phyloP scores from a whole-genome alignment of 1,284 basidiomycete species.

The Sanghuangporus baumii region DNA sequence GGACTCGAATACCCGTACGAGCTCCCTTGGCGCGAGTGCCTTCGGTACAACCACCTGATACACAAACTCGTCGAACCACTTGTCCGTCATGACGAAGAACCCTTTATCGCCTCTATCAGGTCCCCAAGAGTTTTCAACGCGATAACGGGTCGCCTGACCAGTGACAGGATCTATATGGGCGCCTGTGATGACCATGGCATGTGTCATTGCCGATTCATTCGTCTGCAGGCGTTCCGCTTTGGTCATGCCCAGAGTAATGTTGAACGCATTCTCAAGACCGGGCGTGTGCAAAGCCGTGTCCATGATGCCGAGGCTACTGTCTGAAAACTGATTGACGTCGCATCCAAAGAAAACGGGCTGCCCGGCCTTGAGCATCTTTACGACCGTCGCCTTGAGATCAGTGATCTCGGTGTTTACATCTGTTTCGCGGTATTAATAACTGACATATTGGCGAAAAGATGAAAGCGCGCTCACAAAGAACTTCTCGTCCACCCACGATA shows the following conservation, averaged over 20 bases:
- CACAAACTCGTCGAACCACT: constrained; percentile 90
- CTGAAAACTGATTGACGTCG: constrained; percentile 79
- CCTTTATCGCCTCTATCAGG: constrained; percentile 78
- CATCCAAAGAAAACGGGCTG: constrained; percentile 94
- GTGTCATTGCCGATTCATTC: constrained; percentile 85
- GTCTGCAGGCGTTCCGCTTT: constrained; percentile 84
- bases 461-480: constrained; percentile 60
- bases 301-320: constrained; percentile 73
- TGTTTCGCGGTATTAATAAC: constrained; percentile 26
- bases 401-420: constrained; percentile 88
- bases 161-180: constrained; percentile 75
- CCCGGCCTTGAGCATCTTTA: constrained; percentile 85
- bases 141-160: constrained; percentile 81
- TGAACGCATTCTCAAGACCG: constrained; percentile 45
- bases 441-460: background rate
- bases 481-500: constrained; percentile 78
- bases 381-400: constrained; percentile 75
- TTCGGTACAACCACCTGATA: constrained; percentile 88
- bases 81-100: constrained; percentile 88
- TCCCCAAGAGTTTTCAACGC: constrained; percentile 96
- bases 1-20: constrained; percentile 74
- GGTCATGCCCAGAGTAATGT: constrained; percentile 51
- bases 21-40: constrained; percentile 70
- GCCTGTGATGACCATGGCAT: constrained; percentile 90
- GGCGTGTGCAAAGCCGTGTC: constrained; percentile 81